These are phyloP conservation scores for Centaurea solstitialis DNA, from an alignment of 129 eudicot species.

Conservation along the genomic window DNA sequence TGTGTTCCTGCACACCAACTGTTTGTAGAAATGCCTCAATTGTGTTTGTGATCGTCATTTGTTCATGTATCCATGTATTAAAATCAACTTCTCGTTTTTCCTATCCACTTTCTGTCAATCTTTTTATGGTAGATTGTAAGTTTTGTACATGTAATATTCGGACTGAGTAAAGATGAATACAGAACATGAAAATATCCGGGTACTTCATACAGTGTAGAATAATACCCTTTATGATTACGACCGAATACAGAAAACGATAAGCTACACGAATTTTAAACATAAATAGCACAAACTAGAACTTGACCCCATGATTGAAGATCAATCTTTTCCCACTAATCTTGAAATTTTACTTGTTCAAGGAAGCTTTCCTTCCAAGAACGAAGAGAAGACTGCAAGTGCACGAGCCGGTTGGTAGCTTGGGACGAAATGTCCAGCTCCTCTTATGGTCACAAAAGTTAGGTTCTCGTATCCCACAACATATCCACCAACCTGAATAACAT, in stretches of 20 bases:
- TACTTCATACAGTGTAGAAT: neutral
- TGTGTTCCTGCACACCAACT: constrained; percentile 14
- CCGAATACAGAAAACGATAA: neutral
- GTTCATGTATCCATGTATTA: neutral
- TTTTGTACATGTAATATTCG: neutral
- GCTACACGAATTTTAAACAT: neutral
- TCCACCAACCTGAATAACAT: constrained; percentile 50
- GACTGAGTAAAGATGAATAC: neutral
- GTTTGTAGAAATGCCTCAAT: constrained; percentile 15
- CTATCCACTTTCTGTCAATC: neutral
- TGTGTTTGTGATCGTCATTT: neutral
- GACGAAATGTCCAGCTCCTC: constrained; percentile 73
- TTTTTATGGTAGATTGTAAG: neutral
- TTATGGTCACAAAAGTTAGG: constrained; percentile 49
- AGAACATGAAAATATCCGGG: neutral
- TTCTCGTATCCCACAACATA: constrained; percentile 54
- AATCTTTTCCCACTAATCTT: neutral
- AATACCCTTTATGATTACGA: neutral
- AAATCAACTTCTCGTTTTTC: neutral
- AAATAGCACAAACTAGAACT: neutral
- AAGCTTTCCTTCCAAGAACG: constrained; percentile 56
- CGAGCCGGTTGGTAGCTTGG: constrained; percentile 67
- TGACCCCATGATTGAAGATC: neutral
- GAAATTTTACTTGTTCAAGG: constrained; percentile 22
- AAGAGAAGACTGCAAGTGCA: constrained; percentile 46